phyloP scores from a whole-genome alignment of 2,329 filamentous ascomycete genomes.

The Tolypocladium guangdongense region DNA sequence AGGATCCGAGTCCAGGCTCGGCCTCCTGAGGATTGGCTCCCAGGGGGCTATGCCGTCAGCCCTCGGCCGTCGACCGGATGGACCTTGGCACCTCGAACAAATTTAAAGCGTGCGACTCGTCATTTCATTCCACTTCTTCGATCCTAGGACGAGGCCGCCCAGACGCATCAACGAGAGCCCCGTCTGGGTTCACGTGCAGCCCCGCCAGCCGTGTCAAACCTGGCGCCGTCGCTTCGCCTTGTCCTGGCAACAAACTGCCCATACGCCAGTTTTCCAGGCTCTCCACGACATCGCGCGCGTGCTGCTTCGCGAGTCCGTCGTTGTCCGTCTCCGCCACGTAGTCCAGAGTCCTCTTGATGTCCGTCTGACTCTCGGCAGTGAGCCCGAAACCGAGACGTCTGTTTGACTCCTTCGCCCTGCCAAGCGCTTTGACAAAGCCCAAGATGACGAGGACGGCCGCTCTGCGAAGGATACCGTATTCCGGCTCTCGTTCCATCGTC shows the following conservation, averaged over 20 bases:
- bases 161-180: slow-evolving; percentile 12
- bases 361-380: slow-evolving; percentile 42
- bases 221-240: slow-evolving; percentile 10
- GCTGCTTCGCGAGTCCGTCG: slow-evolving; percentile 57
- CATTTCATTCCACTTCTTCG: slow-evolving; percentile 48
- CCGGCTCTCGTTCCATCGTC: slow-evolving; percentile 46
- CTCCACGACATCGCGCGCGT: slow-evolving; percentile 57
- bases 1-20: neutral
- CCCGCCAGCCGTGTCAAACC: slow-evolving; percentile 24
- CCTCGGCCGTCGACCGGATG: neutral
- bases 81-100: neutral
- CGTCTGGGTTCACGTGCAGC: slow-evolving; percentile 23
- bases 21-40: neutral
- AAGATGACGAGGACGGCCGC: slow-evolving; percentile 55
- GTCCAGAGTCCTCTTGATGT: slow-evolving; percentile 49
- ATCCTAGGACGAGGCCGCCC: slow-evolving; percentile 31
- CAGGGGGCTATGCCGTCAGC: no score
- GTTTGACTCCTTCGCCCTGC: slow-evolving; percentile 36
- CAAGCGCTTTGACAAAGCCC: slow-evolving; percentile 49
- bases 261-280: slow-evolving; percentile 53
- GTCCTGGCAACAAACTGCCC: slow-evolving; percentile 33
- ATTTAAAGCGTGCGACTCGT: neutral
- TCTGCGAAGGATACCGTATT: slow-evolving; percentile 54
- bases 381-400: slow-evolving; percentile 41
- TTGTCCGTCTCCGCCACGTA: slow-evolving; percentile 57